Percentiles rank a stretch among this genome's conserved stretches.
Conservation (phyloP, 371 early-diverging fungal genomes). For the Mucor ambiguus region DNA sequence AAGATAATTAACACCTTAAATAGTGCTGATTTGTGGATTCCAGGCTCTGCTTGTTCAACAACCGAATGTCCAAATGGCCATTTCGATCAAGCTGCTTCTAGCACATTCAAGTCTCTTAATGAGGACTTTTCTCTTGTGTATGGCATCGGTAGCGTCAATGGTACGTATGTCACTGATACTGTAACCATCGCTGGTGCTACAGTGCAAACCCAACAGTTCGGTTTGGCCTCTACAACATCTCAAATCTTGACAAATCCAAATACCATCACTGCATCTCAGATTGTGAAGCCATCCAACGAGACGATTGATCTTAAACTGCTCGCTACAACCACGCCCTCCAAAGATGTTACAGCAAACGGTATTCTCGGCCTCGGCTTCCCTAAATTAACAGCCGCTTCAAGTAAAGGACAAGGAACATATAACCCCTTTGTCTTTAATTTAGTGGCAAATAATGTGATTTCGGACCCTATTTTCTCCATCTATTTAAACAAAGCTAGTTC, state of each 20-base stretch:
- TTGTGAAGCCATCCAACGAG: neutral
- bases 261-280: constrained; percentile 20
- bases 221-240: constrained; percentile 32
- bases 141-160: constrained; percentile 48
- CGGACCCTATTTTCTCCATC: constrained; percentile 40
- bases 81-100: constrained; percentile 31
- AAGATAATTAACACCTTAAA: constrained; percentile 3
- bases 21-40: constrained; percentile 54
- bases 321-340: neutral
- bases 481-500: constrained; percentile 34
- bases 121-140: constrained; percentile 31
- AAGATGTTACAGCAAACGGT: constrained; percentile 32
- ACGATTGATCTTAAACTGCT: constrained; percentile 4
- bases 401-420: constrained; percentile 27
- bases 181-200: constrained; percentile 37
- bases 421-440: constrained; percentile 49
- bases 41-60: constrained; percentile 37
- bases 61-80: constrained; percentile 39
- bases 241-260: constrained; percentile 41
- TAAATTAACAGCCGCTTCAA: constrained; percentile 33
- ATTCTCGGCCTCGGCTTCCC: constrained; percentile 52
- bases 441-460: constrained; percentile 35
- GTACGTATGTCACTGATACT: constrained; percentile 45
- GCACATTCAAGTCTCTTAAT: constrained; percentile 30
- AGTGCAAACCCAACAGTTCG: constrained; percentile 45